These are phyloP conservation scores for Mitragyna speciosa DNA, from an alignment of 257 asterid species.

Conservation along the genomic window DNA sequence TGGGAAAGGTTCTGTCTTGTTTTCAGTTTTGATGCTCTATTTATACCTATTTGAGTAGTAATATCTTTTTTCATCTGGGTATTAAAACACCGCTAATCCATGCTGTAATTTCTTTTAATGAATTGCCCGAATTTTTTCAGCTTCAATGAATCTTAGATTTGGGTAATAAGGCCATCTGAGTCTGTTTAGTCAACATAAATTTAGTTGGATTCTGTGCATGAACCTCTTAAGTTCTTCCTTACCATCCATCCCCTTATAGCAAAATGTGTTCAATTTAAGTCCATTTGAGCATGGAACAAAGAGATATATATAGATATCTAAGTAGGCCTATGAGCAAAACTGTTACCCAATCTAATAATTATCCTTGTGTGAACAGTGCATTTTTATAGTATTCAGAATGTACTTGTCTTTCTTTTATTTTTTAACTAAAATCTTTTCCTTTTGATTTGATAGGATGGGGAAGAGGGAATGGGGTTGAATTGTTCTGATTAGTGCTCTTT, in stretches of 20 bases:
- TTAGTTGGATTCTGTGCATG: not conserved
- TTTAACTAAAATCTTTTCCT: not conserved
- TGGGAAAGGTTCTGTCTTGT: constrained; percentile 59
- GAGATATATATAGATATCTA: not conserved
- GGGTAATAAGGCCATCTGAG: not conserved
- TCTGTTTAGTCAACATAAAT: constrained; percentile 1
- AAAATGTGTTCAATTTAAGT: not conserved
- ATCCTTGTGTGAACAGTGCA: not conserved
- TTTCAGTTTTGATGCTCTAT: not conserved
- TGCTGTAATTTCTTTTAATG: not conserved
- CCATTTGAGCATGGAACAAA: not conserved
- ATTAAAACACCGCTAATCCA: not conserved
- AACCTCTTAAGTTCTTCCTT: not conserved
- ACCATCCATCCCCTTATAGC: not conserved
- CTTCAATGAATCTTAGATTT: not conserved
- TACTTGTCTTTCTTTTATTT: not conserved
- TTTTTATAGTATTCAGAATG: not conserved
- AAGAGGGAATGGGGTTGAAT: not conserved
- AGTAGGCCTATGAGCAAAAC: not conserved
- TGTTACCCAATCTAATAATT: not conserved
- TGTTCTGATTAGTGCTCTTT: not conserved
- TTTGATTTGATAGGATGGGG: not conserved
- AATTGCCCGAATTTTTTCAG: not conserved
- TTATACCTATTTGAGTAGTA: not conserved
- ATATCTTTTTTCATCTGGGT: not conserved